Evolutionary conservation across 2,329 filamentous ascomycete species (phyloP).

Genomic region (Neofusicoccum kwambonambiense): DNA sequence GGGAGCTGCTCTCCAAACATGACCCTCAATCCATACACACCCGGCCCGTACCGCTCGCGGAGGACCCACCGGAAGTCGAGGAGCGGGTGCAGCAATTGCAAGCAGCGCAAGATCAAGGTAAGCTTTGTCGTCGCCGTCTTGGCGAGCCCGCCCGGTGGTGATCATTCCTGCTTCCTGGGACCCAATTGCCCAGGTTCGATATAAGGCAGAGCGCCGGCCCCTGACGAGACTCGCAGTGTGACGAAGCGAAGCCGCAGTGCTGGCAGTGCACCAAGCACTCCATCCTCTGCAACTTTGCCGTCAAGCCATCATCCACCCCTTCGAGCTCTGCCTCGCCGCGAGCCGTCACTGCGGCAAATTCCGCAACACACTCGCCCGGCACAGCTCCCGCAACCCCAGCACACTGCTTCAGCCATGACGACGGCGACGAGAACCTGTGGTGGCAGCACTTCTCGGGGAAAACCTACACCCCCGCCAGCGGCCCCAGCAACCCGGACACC

Average conservation of each 20-base stretch:
- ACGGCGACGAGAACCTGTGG: not conserved
- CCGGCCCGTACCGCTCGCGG: not conserved
- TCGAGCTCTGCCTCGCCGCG: not conserved
- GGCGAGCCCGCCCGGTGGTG: not conserved
- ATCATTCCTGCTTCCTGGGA: not conserved
- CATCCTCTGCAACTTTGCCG: conserved; percentile 26
- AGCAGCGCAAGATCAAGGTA: conserved; percentile 10
- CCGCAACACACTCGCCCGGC: not conserved
- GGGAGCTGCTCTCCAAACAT: not conserved
- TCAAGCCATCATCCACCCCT: not conserved
- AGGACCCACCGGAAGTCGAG: conserved; percentile 1
- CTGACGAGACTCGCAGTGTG: conserved; percentile 24
- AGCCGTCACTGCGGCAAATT: conserved; percentile 1
- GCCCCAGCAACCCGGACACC: not conserved
- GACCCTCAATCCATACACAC: not conserved
- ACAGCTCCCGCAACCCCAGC: not conserved
- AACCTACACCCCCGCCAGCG: not conserved
- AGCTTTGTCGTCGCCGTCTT: not conserved
- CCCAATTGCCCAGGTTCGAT: not conserved
- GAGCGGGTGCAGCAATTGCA: conserved; percentile 1
- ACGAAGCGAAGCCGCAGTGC: conserved; percentile 31
- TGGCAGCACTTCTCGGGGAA: not conserved
- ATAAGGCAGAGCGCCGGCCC: not conserved
- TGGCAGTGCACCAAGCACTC: conserved; percentile 32
- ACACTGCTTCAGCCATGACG: no score